phyloP scores from a whole-genome alignment of 2,329 filamentous ascomycete genomes.

The Arthrobotrys conoides region DNA sequence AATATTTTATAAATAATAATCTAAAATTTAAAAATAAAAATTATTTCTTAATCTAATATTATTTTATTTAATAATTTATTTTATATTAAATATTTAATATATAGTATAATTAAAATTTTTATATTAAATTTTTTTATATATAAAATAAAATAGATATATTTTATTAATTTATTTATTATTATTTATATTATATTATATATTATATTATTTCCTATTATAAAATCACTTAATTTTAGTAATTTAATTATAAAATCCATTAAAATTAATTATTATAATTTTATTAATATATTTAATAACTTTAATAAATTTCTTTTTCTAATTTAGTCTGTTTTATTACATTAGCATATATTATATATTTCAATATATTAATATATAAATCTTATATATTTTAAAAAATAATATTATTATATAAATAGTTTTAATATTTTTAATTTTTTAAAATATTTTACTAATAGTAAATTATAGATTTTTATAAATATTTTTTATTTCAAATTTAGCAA shows the following conservation, averaged over 20 bases:
- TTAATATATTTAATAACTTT: background rate
- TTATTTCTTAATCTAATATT: background rate
- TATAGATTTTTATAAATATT: background rate
- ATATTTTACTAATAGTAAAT: background rate
- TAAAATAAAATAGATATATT: background rate
- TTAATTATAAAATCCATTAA: slow-evolving; percentile 1
- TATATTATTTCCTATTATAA: slow-evolving; percentile 20
- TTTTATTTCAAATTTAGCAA: no score
- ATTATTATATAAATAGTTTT: no score
- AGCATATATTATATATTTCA: no score
- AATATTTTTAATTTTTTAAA: slow-evolving; percentile 18
- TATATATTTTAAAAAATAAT: slow-evolving; percentile 18
- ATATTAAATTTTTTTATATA: background rate
- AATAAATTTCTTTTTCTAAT: background rate
- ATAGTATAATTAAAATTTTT: background rate
- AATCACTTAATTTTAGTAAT: slow-evolving; percentile 12
- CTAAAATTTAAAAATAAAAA: background rate
- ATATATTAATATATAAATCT: slow-evolving; percentile 10
- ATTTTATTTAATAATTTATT: background rate
- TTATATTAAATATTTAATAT: background rate
- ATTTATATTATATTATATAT: slow-evolving; percentile 14
- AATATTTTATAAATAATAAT: background rate
- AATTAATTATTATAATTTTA: background rate
- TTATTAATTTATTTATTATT: background rate
- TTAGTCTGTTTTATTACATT: background rate